Conservation (phyloP, 179 eudicot species). For the Beta lomatogona region DNA sequence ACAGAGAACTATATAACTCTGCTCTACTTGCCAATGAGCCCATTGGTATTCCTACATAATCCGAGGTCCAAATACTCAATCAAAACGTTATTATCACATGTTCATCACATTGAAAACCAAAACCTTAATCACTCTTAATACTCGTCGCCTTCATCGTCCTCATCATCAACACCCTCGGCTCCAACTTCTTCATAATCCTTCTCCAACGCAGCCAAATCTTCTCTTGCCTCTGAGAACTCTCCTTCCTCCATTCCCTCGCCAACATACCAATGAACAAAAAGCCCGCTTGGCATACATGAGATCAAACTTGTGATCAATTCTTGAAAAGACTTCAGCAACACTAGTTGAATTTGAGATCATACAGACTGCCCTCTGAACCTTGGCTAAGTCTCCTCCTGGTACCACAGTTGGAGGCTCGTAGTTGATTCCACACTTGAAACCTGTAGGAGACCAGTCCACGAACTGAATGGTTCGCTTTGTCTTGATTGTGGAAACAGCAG, state of each 20-base stretch:
- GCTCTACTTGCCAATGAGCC: constrained; percentile 14
- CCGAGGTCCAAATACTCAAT: not conserved
- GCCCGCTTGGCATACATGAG: constrained; percentile 80
- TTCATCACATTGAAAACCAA: not conserved
- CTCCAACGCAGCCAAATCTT: constrained; percentile 67
- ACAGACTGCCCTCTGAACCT: constrained; percentile 74
- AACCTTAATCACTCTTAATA: constrained; percentile 29
- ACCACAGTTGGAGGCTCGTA: constrained; percentile 77
- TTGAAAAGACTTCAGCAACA: constrained; percentile 75
- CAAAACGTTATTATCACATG: not conserved
- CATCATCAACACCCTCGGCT: constrained; percentile 67
- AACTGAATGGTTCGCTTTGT: constrained; percentile 76
- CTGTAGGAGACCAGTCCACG: constrained; percentile 80
- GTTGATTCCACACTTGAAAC: constrained; percentile 78
- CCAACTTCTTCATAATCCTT: constrained; percentile 86
- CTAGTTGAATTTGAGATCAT: constrained; percentile 78
- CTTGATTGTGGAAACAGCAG: constrained; percentile 64
- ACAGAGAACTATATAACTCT: not conserved
- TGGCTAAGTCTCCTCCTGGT: constrained; percentile 76
- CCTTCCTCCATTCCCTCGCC: constrained; percentile 94
- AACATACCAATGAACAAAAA: constrained; percentile 83
- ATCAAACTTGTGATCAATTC: constrained; percentile 77
- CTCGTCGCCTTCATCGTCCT: constrained; percentile 65
- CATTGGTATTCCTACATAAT: constrained; percentile 6
- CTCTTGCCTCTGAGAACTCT: constrained; percentile 71